phyloP scores from a whole-genome alignment of 148 eudicot genomes.

The Camellia granthamiana region DNA sequence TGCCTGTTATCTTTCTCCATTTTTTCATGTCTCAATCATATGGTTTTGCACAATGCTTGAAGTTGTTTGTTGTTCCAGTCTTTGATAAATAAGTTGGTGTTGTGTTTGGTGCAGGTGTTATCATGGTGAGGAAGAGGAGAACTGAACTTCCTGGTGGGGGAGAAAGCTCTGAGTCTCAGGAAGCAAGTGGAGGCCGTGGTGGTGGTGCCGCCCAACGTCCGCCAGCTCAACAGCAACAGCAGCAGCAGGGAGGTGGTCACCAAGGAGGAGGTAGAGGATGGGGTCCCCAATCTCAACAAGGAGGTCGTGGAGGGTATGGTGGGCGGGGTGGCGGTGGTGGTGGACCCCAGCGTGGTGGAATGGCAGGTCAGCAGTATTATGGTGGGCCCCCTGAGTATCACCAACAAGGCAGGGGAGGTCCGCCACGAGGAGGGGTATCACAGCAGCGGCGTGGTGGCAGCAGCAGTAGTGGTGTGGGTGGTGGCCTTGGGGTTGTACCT shows the following conservation, averaged over 20 bases:
- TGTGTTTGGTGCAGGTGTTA: slow-evolving; percentile 31
- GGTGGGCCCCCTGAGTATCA: slow-evolving; percentile 51
- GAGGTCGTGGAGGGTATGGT: slow-evolving; percentile 41
- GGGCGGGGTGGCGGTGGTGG: slow-evolving; percentile 41
- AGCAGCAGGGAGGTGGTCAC: slow-evolving; percentile 39
- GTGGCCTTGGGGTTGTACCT: slow-evolving; percentile 51
- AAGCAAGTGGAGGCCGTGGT: slow-evolving; percentile 41
- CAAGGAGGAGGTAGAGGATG: slow-evolving; percentile 59
- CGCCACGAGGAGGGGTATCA: slow-evolving; percentile 56
- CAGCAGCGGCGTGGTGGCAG: slow-evolving; percentile 61
- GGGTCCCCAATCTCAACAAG: slow-evolving; percentile 43
- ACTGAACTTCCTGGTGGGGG: slow-evolving; percentile 56
- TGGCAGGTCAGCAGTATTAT: slow-evolving; percentile 53
- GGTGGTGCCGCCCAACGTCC: slow-evolving; percentile 38
- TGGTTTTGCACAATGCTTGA: not conserved
- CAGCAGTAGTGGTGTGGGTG: slow-evolving; percentile 20
- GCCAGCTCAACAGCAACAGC: slow-evolving; percentile 26
- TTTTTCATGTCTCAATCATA: not conserved
- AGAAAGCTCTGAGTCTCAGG: slow-evolving; percentile 61
- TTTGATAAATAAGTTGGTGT: not conserved
- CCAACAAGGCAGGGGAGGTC: slow-evolving; percentile 55
- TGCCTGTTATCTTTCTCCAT: not conserved
- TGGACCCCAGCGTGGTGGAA: slow-evolving; percentile 50
- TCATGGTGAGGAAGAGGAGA: slow-evolving; percentile 88
- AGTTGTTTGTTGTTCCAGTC: not conserved